Evolutionary conservation across 2,329 filamentous ascomycete species (phyloP).

Genomic region (Venturia carpophila): DNA sequence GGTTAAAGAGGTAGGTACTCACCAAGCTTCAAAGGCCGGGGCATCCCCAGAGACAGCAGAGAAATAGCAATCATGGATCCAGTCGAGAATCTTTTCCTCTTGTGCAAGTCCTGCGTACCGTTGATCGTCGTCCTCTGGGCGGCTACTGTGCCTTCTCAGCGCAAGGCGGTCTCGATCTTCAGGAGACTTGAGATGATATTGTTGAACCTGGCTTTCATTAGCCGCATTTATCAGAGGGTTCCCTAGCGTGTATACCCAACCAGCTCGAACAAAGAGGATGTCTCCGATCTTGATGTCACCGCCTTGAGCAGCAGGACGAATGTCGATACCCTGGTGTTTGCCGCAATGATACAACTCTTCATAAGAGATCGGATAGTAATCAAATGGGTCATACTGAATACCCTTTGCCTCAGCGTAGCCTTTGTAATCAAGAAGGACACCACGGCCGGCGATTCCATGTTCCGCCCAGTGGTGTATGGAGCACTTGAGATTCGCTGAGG

Average conservation of each 20-base stretch:
- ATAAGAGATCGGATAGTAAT: slow-evolving; percentile 36
- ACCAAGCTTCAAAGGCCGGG: slow-evolving; percentile 55
- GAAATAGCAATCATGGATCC: slow-evolving; percentile 64
- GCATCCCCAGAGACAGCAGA: slow-evolving; percentile 57
- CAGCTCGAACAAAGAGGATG: slow-evolving; percentile 57
- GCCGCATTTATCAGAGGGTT: background rate
- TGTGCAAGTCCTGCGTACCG: slow-evolving; percentile 45
- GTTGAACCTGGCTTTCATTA: slow-evolving; percentile 37
- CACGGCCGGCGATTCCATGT: slow-evolving; percentile 39
- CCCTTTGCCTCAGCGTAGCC: slow-evolving; percentile 36
- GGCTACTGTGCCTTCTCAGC: slow-evolving; percentile 39
- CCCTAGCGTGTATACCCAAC: slow-evolving; percentile 32
- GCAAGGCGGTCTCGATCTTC: slow-evolving; percentile 31
- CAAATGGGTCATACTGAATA: slow-evolving; percentile 35
- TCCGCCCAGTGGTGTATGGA: slow-evolving; percentile 40
- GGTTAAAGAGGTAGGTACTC: slow-evolving; percentile 14
- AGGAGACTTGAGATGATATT: slow-evolving; percentile 41
- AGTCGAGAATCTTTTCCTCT: slow-evolving; percentile 50
- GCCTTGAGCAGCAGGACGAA: slow-evolving; percentile 47
- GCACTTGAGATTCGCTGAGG: slow-evolving; percentile 36
- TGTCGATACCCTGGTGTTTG: slow-evolving; percentile 52
- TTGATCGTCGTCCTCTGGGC: slow-evolving; percentile 32
- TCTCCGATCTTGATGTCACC: slow-evolving; percentile 54
- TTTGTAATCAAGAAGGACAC: slow-evolving; percentile 38
- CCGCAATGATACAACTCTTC: slow-evolving; percentile 51